phyloP scores from a whole-genome alignment of 768 basidiomycete species.

The Pleurotus tuoliensis region DNA sequence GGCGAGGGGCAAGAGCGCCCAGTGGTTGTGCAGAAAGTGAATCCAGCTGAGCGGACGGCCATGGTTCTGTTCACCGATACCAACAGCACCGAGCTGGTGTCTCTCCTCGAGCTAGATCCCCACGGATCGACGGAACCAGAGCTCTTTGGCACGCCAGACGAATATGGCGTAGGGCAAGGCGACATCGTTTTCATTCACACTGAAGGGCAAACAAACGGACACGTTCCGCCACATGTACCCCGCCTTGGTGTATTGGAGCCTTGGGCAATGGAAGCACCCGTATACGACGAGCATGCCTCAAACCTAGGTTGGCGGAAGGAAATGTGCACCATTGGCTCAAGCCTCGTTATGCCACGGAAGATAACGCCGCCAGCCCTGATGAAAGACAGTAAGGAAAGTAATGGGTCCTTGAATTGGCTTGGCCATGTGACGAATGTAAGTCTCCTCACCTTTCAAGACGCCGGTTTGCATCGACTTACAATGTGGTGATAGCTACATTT shows the following conservation, averaged over 20 bases:
- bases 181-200: constrained; percentile 82
- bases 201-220: constrained; percentile 69
- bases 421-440: constrained; percentile 80
- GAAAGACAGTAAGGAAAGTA: constrained; percentile 33
- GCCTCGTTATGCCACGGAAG: constrained; percentile 46
- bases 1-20: constrained; percentile 62
- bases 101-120: constrained; percentile 85
- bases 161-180: constrained; percentile 77
- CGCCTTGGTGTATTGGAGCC: constrained; percentile 80
- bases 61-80: constrained; percentile 56
- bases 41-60: constrained; percentile 69
- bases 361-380: constrained; percentile 40
- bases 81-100: constrained; percentile 58
- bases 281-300: constrained; percentile 45
- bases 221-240: constrained; percentile 65
- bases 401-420: constrained; percentile 63
- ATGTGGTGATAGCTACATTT: constrained; percentile 51
- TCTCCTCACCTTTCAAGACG: constrained; percentile 3
- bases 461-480: not conserved
- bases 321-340: constrained; percentile 61
- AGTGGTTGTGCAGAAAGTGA: constrained; percentile 77
- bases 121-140: constrained; percentile 62
- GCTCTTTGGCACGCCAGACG: constrained; percentile 42
- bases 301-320: constrained; percentile 69
- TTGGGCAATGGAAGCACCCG: constrained; percentile 63